phyloP scores from a whole-genome alignment of 257 asterid species.

The Fraxinus cuspidata region DNA sequence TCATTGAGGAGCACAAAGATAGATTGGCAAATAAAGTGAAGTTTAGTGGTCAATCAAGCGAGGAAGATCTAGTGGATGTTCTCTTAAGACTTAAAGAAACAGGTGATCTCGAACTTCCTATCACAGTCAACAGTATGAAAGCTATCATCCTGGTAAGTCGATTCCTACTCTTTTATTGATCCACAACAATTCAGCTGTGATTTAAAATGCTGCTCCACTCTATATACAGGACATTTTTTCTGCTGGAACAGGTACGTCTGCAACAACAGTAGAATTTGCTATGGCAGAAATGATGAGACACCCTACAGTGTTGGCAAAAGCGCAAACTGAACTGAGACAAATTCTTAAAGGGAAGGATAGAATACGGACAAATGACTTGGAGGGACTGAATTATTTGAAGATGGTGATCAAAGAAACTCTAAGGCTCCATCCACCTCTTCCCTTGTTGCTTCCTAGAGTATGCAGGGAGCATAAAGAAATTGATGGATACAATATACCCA shows the following conservation, averaged over 20 bases:
- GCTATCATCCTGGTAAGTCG: neutral
- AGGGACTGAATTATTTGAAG: conserved; percentile 28
- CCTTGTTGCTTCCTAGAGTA: conserved; percentile 27
- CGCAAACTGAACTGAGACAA: conserved; percentile 25
- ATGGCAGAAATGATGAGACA: conserved; percentile 36
- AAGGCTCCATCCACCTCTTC: conserved; percentile 33
- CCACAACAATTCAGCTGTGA: neutral
- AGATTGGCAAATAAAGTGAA: neutral
- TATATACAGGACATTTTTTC: conserved; percentile 25
- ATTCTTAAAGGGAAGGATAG: conserved; percentile 16
- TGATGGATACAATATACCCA: conserved; percentile 23
- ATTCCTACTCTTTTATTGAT: neutral
- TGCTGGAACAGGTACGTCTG: conserved; percentile 30
- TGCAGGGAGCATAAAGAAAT: conserved; percentile 2
- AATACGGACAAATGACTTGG: conserved; percentile 20
- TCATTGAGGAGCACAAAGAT: conserved; percentile 23
- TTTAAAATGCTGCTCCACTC: neutral
- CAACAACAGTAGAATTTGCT: conserved; percentile 27
- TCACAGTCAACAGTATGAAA: neutral
- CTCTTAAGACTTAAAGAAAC: neutral
- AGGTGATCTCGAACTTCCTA: neutral
- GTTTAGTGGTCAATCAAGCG: neutral
- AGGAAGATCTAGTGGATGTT: neutral
- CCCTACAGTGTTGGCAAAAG: conserved; percentile 23
- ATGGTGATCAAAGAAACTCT: conserved; percentile 32